A percentile compares a stretch with the other conserved stretches of the same genome.
Evolutionary conservation across 1,139 yeast genomes (phyloP).

Genomic region (Diutina siamensis): DNA sequence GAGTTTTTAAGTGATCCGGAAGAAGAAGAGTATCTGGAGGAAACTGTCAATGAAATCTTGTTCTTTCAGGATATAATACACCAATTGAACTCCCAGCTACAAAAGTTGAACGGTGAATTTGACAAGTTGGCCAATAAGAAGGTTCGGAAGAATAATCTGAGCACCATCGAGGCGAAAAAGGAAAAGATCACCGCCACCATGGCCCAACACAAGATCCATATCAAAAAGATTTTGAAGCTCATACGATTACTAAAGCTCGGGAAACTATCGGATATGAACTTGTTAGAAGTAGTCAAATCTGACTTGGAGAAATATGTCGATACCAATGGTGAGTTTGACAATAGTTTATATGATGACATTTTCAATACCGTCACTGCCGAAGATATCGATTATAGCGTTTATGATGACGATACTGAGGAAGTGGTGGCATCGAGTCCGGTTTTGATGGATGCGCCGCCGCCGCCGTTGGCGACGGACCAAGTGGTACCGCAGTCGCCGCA

Average conservation of each 20-base stretch:
- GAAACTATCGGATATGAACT: neutral
- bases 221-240: slow-evolving; percentile 18
- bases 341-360: slow-evolving; percentile 1
- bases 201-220: slow-evolving; percentile 27
- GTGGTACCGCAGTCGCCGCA: neutral
- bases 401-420: neutral
- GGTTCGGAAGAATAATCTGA: slow-evolving; percentile 27
- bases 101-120: slow-evolving; percentile 20
- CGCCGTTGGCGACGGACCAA: neutral
- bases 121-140: slow-evolving; percentile 32
- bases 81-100: slow-evolving; percentile 24
- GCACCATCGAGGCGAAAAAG: slow-evolving; percentile 29
- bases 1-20: slow-evolving; percentile 3
- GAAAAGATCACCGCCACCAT: slow-evolving; percentile 30
- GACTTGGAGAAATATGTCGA: slow-evolving; percentile 1
- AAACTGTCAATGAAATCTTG: slow-evolving; percentile 23
- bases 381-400: slow-evolving; percentile 1
- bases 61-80: slow-evolving; percentile 22
- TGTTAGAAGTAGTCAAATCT: neutral
- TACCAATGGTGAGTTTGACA: slow-evolving; percentile 2
- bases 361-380: slow-evolving; percentile 5
- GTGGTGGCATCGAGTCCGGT: neutral
- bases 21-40: slow-evolving; percentile 14
- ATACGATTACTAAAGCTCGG: slow-evolving; percentile 1
- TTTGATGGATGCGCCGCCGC: neutral